Evolutionary conservation across 2,329 filamentous ascomycete genomes (phyloP).

Genomic region (Drechslerella dactyloides): DNA sequence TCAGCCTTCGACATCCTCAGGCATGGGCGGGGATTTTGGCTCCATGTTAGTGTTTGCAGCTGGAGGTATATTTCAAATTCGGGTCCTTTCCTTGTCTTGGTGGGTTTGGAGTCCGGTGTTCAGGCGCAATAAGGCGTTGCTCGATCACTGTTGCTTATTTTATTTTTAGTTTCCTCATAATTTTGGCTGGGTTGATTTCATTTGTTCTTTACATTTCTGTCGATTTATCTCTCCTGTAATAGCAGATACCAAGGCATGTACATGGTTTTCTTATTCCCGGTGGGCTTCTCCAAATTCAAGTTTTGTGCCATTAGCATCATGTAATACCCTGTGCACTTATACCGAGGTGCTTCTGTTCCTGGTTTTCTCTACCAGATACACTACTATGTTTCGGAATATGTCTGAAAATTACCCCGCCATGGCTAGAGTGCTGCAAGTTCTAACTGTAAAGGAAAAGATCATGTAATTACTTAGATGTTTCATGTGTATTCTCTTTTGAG

Average conservation of each 20-base stretch:
- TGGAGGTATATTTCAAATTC: background rate
- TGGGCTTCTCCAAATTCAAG: slow-evolving; percentile 13
- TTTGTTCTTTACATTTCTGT: slow-evolving; percentile 38
- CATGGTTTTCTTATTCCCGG: background rate
- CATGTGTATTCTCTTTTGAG: slow-evolving; percentile 24
- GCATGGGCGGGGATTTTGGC: background rate
- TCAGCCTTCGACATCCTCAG: too few species aligned
- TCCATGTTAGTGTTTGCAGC: background rate
- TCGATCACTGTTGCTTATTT: slow-evolving; percentile 17
- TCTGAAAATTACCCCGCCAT: slow-evolving; percentile 17
- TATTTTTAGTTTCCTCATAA: slow-evolving; percentile 8
- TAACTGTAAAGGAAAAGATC: background rate
- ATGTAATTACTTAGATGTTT: slow-evolving; percentile 44
- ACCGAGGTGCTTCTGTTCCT: background rate
- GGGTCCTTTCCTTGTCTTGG: background rate
- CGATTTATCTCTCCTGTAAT: slow-evolving; percentile 7
- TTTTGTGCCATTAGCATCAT: slow-evolving; percentile 26
- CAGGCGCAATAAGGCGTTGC: slow-evolving; percentile 33
- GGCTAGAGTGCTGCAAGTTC: slow-evolving; percentile 34
- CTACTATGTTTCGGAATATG: slow-evolving; percentile 4
- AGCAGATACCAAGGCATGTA: background rate
- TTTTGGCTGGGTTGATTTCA: background rate
- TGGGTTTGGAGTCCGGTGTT: background rate
- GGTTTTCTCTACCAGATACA: background rate
- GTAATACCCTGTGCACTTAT: slow-evolving; percentile 18